Evolutionary conservation across 1,284 basidiomycete genomes (phyloP), one percentile per base, ranked within the genome.

Genomic region (Leccinum glutinopallens): DNA sequence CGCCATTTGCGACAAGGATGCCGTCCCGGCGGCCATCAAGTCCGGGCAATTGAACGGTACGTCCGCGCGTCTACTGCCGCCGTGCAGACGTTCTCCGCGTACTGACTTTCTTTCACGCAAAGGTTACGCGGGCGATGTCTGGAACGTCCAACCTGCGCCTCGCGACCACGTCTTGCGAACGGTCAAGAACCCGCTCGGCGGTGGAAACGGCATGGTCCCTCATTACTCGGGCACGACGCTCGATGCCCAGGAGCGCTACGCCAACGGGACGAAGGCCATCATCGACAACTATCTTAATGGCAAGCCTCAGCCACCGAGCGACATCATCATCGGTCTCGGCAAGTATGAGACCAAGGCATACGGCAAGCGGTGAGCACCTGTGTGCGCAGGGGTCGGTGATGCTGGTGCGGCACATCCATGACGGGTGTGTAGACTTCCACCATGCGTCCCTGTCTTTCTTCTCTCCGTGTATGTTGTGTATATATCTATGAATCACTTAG

Each of bases 211-310:
- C 70, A 92, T 92, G 91, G 88, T 90, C n/a, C 89, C 91, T 15
- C 92, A 95, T 75, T 92, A 92, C 79, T 91, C 88, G 68, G 94
- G 94, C 53, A 96, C 95, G 12, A 95, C 95, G 5, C 84, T 97
- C 66, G 96, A 97, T 72, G 95, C 96, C 1, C 96, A 97, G 80
- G 84, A 81, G 56, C 91, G 96, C 63, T 98, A 98, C 76, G 94
- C 95, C 10, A 79, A 80, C 51, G 96, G 96, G 29, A 85, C 89
- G 35, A 90, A 84, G 81, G 84, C 84, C 67, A 97, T 97, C 76
- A 82, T 97, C 65, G 83, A 88, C 65, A 89, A 92, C 78, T 97
- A 91, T 83, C 78, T 96, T 68, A 75, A 75, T 5, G 80, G 80
- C 67, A 86, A 90, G 77, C 76, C 83, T 2, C 94, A 97, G 78